Percentiles rank a stretch among this genome's conserved stretches.
These are phyloP conservation scores for Aureobasidium sp. DNA, from an alignment of 2,329 filamentous ascomycete species.

Conservation along the genomic window DNA sequence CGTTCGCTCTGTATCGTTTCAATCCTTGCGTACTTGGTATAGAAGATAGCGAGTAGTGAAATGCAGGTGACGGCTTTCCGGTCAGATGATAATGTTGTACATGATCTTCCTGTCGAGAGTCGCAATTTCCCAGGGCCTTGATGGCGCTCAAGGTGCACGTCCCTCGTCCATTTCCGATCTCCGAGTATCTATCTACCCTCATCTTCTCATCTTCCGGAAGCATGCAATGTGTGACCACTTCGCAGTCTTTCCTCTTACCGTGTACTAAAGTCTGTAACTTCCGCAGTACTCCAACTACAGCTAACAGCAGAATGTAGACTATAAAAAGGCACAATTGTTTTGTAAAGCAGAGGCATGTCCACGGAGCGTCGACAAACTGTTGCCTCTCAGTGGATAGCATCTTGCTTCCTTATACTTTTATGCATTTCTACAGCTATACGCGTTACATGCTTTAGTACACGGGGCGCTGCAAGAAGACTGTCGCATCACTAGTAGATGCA, in stretches of 20 bases:
- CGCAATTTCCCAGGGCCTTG: slow-evolving; percentile 7
- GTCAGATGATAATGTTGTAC: background rate
- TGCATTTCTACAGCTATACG: too few species aligned
- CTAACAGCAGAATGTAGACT: too few species aligned
- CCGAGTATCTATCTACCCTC: background rate
- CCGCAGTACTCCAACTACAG: too few species aligned
- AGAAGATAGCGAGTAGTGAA: background rate
- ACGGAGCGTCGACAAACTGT: too few species aligned
- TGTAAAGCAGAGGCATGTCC: too few species aligned
- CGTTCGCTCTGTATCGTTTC: background rate
- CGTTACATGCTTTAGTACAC: too few species aligned
- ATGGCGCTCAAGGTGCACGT: background rate
- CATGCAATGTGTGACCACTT: background rate
- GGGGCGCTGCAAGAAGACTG: background rate
- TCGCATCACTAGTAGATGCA: background rate
- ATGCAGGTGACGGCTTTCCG: background rate
- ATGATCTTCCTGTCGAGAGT: background rate
- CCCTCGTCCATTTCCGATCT: background rate
- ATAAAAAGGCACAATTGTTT: too few species aligned
- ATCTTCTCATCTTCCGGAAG: background rate
- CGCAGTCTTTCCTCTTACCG: background rate
- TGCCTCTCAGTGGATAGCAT: too few species aligned
- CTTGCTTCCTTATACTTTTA: too few species aligned
- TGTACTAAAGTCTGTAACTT: too few species aligned
- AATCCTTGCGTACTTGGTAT: background rate